Evolutionary conservation across 352 stramenopile genomes (phyloP).

Genomic region (Pythium folliculosum): DNA sequence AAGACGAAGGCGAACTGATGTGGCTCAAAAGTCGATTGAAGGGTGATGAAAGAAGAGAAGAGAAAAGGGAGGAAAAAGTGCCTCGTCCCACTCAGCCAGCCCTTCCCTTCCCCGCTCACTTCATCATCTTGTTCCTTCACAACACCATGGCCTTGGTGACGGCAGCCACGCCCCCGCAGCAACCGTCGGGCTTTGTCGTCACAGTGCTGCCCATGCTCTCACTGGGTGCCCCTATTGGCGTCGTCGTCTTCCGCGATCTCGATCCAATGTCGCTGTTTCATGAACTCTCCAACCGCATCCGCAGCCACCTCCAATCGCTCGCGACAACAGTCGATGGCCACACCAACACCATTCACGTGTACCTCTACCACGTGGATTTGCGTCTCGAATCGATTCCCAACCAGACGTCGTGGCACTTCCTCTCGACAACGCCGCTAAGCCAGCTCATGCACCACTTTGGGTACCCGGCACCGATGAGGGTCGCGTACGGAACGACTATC

Average conservation of each 20-base stretch:
- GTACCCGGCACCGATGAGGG: not conserved
- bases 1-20: too few species aligned
- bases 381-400: not conserved
- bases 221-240: not conserved
- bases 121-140: too few species aligned
- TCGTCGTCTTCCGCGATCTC: not conserved
- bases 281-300: not conserved
- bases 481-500: not conserved
- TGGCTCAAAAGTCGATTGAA: too few species aligned
- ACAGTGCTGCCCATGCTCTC: slow-evolving; percentile 5
- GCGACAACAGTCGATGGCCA: not conserved
- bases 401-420: not conserved
- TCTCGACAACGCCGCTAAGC: not conserved
- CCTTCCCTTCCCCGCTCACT: too few species aligned
- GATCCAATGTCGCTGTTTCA: not conserved
- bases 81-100: too few species aligned
- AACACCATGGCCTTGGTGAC: too few species aligned
- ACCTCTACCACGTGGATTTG: not conserved
- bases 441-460: not conserved
- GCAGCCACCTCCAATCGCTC: not conserved
- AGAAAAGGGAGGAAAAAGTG: too few species aligned
- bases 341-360: not conserved
- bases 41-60: too few species aligned
- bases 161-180: too few species aligned
- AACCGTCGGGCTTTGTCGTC: not conserved